Evolutionary conservation across 202 grass and related monocot genomes (phyloP).

Genomic region (Bolboschoenoplectus hybrid): DNA sequence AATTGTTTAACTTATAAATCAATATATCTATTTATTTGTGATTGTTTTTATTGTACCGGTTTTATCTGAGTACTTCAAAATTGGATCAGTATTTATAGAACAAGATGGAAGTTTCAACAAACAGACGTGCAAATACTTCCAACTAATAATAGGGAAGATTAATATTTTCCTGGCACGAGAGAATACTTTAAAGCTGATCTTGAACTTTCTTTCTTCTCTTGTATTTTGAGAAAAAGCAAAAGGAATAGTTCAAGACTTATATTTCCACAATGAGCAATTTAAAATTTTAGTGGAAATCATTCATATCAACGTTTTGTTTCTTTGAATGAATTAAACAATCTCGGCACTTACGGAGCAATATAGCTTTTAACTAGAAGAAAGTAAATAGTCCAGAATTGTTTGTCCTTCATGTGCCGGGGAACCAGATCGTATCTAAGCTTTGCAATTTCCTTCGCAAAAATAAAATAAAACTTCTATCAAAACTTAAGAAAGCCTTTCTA

Average conservation of each 20-base stretch:
- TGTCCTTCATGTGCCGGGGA: slow-evolving; percentile 87
- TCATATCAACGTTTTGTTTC: not conserved
- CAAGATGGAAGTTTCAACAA: not conserved
- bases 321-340: not conserved
- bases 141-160: not conserved
- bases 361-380: slow-evolving; percentile 75
- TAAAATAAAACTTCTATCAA: not conserved
- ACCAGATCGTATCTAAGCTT: slow-evolving; percentile 86
- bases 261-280: not conserved
- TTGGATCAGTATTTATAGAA: not conserved
- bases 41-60: not conserved
- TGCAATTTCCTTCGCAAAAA: slow-evolving; percentile 65
- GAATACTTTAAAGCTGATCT: not conserved
- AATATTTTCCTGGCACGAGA: too few relatives aligned
- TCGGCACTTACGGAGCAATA: slow-evolving; percentile 59
- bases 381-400: slow-evolving; percentile 80
- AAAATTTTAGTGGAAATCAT: not conserved
- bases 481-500: not conserved
- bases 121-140: not conserved
- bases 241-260: not conserved
- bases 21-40: not conserved
- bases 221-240: not conserved
- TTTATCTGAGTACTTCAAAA: not conserved
- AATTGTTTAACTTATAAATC: not conserved
- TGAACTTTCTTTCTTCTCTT: not conserved